Evolutionary conservation across 2,329 filamentous ascomycete genomes (phyloP).

Genomic region (Trichoderma simmonsii): DNA sequence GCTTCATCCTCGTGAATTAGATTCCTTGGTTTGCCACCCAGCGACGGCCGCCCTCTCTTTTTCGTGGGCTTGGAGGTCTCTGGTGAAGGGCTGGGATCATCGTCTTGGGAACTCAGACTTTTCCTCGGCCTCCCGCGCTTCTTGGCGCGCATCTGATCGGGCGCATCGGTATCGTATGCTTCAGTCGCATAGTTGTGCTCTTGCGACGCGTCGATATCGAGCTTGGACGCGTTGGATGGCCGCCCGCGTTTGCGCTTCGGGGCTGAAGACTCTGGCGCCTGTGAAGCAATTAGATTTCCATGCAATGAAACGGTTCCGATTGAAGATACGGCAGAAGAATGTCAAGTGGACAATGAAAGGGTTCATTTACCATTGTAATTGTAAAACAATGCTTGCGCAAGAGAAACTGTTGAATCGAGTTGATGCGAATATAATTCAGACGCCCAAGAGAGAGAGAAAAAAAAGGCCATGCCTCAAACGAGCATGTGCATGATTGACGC

Average conservation of each 20-base stretch:
- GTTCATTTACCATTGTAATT: constrained; percentile 11
- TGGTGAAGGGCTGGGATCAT: not conserved
- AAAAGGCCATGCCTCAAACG: not conserved
- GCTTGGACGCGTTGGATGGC: constrained; percentile 41
- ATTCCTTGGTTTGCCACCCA: constrained; percentile 5
- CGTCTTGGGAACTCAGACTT: not conserved
- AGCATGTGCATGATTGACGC: not conserved
- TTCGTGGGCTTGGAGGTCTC: not conserved
- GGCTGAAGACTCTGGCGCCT: constrained; percentile 29
- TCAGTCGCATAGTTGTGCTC: constrained; percentile 19
- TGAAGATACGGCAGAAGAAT: not conserved
- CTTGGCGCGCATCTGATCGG: constrained; percentile 25
- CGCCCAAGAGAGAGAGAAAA: not conserved
- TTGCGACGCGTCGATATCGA: constrained; percentile 28
- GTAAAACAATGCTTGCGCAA: not conserved
- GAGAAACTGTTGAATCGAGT: not conserved
- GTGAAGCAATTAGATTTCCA: not conserved
- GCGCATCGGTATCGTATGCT: constrained; percentile 25
- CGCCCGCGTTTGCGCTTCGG: constrained; percentile 45
- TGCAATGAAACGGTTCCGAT: not conserved
- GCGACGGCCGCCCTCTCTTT: constrained; percentile 32
- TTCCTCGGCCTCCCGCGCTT: constrained; percentile 28
- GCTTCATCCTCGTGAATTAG: not conserved
- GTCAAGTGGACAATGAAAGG: not conserved
- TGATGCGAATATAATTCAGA: not conserved